Base-by-base conservation (phyloP, 2,329 filamentous ascomycete species). In the Akanthomyces lecanii region DNA sequence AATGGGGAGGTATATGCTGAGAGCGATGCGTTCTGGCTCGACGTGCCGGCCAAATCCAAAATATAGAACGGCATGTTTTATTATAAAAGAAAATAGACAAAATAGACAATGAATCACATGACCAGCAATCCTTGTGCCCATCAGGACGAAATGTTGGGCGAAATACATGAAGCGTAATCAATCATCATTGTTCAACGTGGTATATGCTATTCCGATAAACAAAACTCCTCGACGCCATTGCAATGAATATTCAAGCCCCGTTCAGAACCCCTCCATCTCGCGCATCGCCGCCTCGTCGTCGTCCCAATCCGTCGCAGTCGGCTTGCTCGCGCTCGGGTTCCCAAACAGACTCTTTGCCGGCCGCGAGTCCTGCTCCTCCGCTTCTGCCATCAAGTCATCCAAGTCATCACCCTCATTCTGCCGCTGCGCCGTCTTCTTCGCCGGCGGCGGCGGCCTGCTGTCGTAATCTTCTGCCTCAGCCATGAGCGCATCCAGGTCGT, bases 221-320 rank as follows among this genome's bases (percentile, higher is more conserved):
- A 61, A 38, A 55, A 62, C 28, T 38, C 59, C 59, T 2, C 18
- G 21, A 42, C 59, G 51, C 59, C 59, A 36, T 25, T 44, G 33
- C 59, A 55, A 45, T 53, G 18, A 5, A 28, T 28, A 16, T 36
- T 36, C 33, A 36, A 7, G 2, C 6, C 38, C n/a, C 11, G 7
- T 1, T 44, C 81, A 85, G 28, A 84, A 65, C 0, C 79, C 82
- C 47, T 83, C 82, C 81, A 86, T 84, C 66, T 85, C 85, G 44
- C 82, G 85, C 85, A 92, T 87, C 0, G 83, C 87, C 64, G 86
- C 88, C 73, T 89, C 85, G 16, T 89, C 87, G 61, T 87, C 86
- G 1, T 80, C 82, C 71, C 84, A 86, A 28, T 78, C 73, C 42
- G 80, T 72, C 5, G 72, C 16, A 5, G 16, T 48, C 52, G 58